Base-by-base conservation (phyloP, 2,329 filamentous ascomycete genomes). In the Penicillium crustosum region DNA sequence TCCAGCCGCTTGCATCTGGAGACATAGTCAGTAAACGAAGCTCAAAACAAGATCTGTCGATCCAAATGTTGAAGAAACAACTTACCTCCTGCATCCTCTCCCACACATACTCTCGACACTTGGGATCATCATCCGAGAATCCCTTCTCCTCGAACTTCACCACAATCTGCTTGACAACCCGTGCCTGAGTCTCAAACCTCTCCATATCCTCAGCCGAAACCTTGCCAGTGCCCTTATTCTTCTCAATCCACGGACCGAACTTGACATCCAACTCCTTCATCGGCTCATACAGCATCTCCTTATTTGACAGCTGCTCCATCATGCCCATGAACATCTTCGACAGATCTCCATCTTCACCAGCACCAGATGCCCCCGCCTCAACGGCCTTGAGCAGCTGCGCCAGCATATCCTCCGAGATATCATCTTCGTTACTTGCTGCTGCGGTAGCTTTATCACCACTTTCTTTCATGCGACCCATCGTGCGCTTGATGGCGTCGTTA, bases 241-340 rank as follows among this genome's bases (percentile, higher is more conserved):
- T 88, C 68, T 84, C 83, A 73, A 99, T 82, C 93, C 94, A 99
- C 2, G 78, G 86, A 0, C 93, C 93, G 71, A 94, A 99, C 76
- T 97, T 97, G 53, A 91, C 89, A 73, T 96, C 80, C 48, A 99
- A 80, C 77, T 99, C 94, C 79, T 96, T 96, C 92, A 99, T 97
- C 2, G 94, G 94, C 78, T 99, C 93, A 73, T 97, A 97, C 50
- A 99, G 78, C 62, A 99, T 97, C 66, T 97, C 94, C 80, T 96
- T 97, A 76, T 96, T 96, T 4, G 94, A 97, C 62, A 99, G 83
- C 75, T 99, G 93, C 78, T 97, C 91, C 93, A 99, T 97, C 91
- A 97, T 96, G 53, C 90, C 90, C 83, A 96, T 86, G 59, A 99
- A 84, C 86, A 97, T 91, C 78, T 96, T 93, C 57, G 91, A 92